Conservation (phyloP, 306 rosid genomes). For the Rosa chinensis region DNA sequence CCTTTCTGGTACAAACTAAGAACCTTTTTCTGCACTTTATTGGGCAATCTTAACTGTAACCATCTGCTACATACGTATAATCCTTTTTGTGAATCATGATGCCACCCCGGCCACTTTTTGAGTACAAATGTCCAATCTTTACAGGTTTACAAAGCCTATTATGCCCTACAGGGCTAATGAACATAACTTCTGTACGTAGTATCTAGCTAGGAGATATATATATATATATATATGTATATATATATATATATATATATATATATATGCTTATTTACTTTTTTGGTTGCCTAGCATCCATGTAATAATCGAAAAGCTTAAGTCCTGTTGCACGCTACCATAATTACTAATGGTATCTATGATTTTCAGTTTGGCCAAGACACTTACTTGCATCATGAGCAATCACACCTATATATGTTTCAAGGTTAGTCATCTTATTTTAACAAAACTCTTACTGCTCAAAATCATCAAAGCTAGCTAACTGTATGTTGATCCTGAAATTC, state of each 20-base stretch:
- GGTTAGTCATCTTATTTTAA: too few species aligned
- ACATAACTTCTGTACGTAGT: neutral
- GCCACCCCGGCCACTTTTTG: neutral
- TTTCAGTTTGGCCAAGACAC: neutral
- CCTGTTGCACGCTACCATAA: neutral
- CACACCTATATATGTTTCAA: too few species aligned
- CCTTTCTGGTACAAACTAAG: neutral
- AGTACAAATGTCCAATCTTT: neutral
- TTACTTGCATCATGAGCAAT: neutral
- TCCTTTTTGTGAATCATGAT: neutral
- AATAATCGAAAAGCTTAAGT: neutral
- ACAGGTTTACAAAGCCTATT: neutral
- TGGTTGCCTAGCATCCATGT: neutral
- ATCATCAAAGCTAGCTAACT: neutral
- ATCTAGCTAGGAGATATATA: too few species aligned
- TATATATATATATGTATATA: too few species aligned
- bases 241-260: too few species aligned
- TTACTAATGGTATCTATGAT: neutral
- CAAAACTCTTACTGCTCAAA: neutral
- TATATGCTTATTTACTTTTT: neutral
- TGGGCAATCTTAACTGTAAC: neutral
- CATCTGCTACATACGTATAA: neutral
- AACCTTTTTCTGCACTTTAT: neutral
- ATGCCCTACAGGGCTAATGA: neutral
- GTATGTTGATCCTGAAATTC: neutral